Evolutionary conservation across 1,284 basidiomycete species (phyloP), one percentile per base, ranked within the genome.

Genomic region (Tilletiopsis washingtonensis): DNA sequence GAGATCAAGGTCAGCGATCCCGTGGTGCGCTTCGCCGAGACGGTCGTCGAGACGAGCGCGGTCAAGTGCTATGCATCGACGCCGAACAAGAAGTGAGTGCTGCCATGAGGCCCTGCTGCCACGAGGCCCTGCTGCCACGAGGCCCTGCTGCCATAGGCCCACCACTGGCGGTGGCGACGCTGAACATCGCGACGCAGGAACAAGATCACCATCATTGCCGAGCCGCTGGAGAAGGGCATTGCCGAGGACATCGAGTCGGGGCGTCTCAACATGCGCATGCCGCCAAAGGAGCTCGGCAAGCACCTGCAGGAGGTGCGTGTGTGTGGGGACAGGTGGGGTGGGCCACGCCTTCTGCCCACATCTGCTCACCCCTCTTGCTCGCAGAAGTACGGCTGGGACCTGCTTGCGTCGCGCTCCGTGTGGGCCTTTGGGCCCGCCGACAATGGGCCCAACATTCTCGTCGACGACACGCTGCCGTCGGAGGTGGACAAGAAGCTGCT

Each of bases 1-100:
- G 94, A 99, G 80, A 96, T 99, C 79, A 97, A 98, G 77, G 91
- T 98, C 14, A 96, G 91, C 26, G 94, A 99, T 77, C 94, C 94
- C 1, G 91, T 97, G 25, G 94, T 91, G 23, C 89, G 91, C 72
- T 98, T 99, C 77, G 88, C 89, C 71, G 94, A 99, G 78, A 99
- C 94, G 11, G 94, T 98, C 17, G 79, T 98, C 54, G 94, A 99
- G 78, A 98, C 94, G 25, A 91, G 88, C 61, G 91, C 91, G 5
- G 77, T 99, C 62, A 98, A 97, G 76, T 97, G 93, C 73, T 98
- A 97, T 74, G 94, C 94, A 21, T 88, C 93, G 69, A 98, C 94
- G 38, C 93, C 94, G 2, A 98, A 98, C 77, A 96, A 97, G 78
- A 94, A 91, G 91, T 94, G 53, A 59, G 75, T 70, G 78, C n/a